phyloP scores from a whole-genome alignment of 176 grass and related monocot species.

The Pontederia crassipes region DNA sequence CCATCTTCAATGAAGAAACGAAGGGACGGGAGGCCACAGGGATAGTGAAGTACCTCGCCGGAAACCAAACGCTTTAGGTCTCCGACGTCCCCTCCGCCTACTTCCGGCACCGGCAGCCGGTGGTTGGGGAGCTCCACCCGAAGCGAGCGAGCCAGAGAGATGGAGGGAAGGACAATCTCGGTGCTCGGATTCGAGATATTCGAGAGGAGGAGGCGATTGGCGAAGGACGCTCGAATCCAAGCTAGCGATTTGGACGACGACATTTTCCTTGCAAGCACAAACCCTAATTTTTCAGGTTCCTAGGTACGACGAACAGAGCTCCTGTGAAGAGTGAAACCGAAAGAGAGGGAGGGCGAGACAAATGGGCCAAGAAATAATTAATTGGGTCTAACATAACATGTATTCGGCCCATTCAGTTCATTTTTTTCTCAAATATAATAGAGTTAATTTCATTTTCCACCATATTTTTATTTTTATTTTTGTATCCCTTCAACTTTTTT shows the following conservation, averaged over 20 bases:
- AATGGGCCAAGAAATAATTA: not conserved
- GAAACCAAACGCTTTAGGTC: constrained; percentile 37
- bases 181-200: not conserved
- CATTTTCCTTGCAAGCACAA: constrained; percentile 37
- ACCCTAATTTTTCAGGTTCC: constrained; percentile 34
- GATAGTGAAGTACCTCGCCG: constrained; percentile 38
- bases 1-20: constrained; percentile 76
- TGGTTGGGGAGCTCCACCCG: constrained; percentile 25
- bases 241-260: constrained; percentile 58
- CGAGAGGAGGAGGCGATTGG: constrained; percentile 43
- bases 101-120: constrained; percentile 5
- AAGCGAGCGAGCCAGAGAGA: constrained; percentile 17
- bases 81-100: constrained; percentile 28
- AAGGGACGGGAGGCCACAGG: constrained; percentile 66
- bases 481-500: no score
- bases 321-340: not conserved
- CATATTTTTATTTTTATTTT: no score
- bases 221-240: constrained; percentile 49
- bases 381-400: no score
- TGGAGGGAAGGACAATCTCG: constrained; percentile 2
- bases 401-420: no score
- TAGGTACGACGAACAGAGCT: not conserved
- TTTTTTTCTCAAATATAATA: no score
- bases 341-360: not conserved
- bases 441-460: no score